phyloP scores from a whole-genome alignment of 2,329 filamentous ascomycete genomes.

The Piedraia hortae region DNA sequence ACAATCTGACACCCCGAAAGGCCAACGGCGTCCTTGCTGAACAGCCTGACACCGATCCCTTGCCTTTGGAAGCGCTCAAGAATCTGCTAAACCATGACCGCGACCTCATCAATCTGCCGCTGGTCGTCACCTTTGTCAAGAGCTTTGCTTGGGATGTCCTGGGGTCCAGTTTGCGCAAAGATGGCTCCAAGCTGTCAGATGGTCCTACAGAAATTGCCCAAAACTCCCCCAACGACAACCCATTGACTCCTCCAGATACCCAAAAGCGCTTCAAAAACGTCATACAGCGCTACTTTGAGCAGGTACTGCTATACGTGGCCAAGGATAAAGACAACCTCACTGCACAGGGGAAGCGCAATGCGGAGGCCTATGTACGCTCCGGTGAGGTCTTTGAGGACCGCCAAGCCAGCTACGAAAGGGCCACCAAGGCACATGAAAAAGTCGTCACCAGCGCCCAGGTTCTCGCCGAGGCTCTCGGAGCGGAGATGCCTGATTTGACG shows the following conservation, averaged over 20 bases:
- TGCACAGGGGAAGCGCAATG: conserved; percentile 73
- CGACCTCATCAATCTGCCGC: conserved; percentile 68
- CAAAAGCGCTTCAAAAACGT: conserved; percentile 71
- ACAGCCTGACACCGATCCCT: conserved; percentile 55
- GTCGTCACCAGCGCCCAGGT: conserved; percentile 73
- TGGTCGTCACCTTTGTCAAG: conserved; percentile 89
- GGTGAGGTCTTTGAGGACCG: conserved; percentile 96
- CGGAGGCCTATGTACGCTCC: conserved; percentile 93
- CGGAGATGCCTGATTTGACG: conserved; percentile 80
- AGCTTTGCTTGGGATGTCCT: conserved; percentile 88
- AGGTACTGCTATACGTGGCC: conserved; percentile 65
- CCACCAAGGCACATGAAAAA: conserved; percentile 74
- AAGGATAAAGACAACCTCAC: conserved; percentile 79
- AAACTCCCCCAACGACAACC: conserved; percentile 32
- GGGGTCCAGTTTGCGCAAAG: conserved; percentile 44
- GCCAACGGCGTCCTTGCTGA: conserved; percentile 27
- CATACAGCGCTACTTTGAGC: conserved; percentile 67
- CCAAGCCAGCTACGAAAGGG: conserved; percentile 84
- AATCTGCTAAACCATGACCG: conserved; percentile 82
- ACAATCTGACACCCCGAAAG: conserved; percentile 34
- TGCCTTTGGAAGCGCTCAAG: conserved; percentile 91
- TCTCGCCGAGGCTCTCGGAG: conserved; percentile 62
- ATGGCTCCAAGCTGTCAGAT: conserved; percentile 33
- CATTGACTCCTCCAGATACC: conserved; percentile 47
- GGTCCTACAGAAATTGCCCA: conserved; percentile 25